These are phyloP conservation scores for Globisporangium sylvaticum DNA, from an alignment of 352 stramenopile genomes.

Conservation along the genomic window DNA sequence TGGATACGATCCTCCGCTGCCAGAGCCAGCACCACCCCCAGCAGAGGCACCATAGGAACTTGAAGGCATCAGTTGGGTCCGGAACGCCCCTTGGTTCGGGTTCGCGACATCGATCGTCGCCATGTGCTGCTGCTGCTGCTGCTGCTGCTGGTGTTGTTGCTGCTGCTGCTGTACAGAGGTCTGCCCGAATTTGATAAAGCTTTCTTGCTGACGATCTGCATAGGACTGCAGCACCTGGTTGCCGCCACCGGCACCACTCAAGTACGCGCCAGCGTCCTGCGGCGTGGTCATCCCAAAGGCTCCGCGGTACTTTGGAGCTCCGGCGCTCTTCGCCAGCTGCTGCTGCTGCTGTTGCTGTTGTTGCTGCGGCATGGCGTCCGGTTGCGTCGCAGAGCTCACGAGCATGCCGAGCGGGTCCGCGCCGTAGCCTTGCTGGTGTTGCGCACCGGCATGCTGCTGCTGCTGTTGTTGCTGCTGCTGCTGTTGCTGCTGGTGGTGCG, in stretches of 20 bases:
- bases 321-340: slow-evolving; percentile 18
- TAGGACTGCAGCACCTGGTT: slow-evolving; percentile 10
- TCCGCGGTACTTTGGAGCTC: slow-evolving; percentile 14
- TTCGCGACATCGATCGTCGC: slow-evolving; percentile 8
- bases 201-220: slow-evolving; percentile 11
- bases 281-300: slow-evolving; percentile 1
- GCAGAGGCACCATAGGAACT: background rate
- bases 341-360: slow-evolving; percentile 13
- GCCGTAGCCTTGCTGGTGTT: slow-evolving; percentile 24
- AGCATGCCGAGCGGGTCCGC: slow-evolving; percentile 50
- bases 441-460: slow-evolving; percentile 13
- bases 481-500: slow-evolving; percentile 24
- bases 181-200: slow-evolving; percentile 29
- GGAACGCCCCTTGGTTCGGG: slow-evolving; percentile 12
- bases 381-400: slow-evolving; percentile 51
- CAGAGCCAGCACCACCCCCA: background rate
- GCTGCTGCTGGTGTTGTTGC: slow-evolving; percentile 28
- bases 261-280: slow-evolving; percentile 9
- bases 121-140: slow-evolving; percentile 17
- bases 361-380: slow-evolving; percentile 20
- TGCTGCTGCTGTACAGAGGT: slow-evolving; percentile 22
- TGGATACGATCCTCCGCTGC: slow-evolving; percentile 1
- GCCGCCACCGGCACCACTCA: background rate
- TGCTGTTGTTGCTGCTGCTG: slow-evolving; percentile 26
- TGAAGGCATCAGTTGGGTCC: background rate